Conservation (phyloP, 257 asterid species). For the Scutellaria galericulata region DNA sequence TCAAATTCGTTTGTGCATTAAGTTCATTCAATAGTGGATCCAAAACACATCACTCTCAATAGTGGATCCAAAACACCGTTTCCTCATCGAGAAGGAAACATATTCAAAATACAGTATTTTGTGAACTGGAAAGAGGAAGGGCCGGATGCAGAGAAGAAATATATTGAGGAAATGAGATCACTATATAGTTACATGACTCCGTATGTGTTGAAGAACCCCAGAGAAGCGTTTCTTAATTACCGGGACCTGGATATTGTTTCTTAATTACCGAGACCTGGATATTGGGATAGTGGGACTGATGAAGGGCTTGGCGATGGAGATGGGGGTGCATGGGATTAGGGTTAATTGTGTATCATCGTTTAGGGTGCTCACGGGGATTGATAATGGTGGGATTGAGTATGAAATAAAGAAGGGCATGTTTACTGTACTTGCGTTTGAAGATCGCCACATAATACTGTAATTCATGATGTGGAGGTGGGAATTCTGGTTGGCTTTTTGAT, state of each 20-base stretch:
- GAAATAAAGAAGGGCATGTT: constrained; percentile 7
- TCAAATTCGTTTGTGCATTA: too few relatives aligned
- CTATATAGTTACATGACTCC: constrained; percentile 45
- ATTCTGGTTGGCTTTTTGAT: too few relatives aligned
- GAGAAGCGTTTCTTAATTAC: constrained; percentile 50
- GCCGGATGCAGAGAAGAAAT: constrained; percentile 32
- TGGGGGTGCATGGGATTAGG: constrained; percentile 54
- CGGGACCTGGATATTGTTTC: constrained; percentile 55
- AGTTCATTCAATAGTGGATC: too few relatives aligned
- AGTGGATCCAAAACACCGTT: constrained; percentile 49
- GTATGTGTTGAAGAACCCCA: constrained; percentile 47
- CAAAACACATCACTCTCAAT: too few relatives aligned
- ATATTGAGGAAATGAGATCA: constrained; percentile 25
- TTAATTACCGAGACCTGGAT: too few relatives aligned
- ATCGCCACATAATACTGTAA: too few relatives aligned
- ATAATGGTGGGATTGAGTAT: not conserved
- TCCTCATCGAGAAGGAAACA: constrained; percentile 48
- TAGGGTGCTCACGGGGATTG: constrained; percentile 38
- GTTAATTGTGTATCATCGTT: constrained; percentile 58
- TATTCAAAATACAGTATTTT: constrained; percentile 49
- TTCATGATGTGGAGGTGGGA: too few relatives aligned
- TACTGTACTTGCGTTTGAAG: too few relatives aligned
- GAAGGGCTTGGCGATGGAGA: constrained; percentile 49
- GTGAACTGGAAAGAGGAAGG: constrained; percentile 42
- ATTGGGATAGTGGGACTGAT: constrained; percentile 51